A percentile compares a stretch with the other conserved stretches of the same genome.
These are phyloP conservation scores for Lecanicillium sp. DNA, from an alignment of 2,329 filamentous ascomycete genomes.

Conservation along the genomic window DNA sequence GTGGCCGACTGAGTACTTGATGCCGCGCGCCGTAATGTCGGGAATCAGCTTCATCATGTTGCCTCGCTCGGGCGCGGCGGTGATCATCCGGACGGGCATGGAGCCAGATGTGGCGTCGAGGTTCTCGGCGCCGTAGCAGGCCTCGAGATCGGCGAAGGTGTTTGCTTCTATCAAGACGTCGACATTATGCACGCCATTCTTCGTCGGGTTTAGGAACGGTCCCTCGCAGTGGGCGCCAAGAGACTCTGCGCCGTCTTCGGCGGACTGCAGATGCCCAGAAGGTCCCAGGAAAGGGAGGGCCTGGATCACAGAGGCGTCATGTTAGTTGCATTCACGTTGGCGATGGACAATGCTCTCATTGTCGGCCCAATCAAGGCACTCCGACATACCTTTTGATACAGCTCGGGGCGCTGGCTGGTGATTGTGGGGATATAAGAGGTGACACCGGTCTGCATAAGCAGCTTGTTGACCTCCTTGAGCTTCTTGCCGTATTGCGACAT, in stretches of 20 bases:
- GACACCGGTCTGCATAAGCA: slow-evolving; percentile 69
- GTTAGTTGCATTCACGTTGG: too few species aligned
- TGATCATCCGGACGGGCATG: slow-evolving; percentile 66
- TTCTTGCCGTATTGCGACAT: slow-evolving; percentile 62
- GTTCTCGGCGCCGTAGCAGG: slow-evolving; percentile 66
- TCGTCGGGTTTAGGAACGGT: slow-evolving; percentile 73
- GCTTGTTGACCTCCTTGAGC: slow-evolving; percentile 62
- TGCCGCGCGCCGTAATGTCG: slow-evolving; percentile 53
- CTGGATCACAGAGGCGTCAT: slow-evolving; percentile 19
- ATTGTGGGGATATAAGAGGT: slow-evolving; percentile 84
- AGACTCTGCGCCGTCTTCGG: slow-evolving; percentile 70
- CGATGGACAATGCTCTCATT: too few species aligned
- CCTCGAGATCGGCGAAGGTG: slow-evolving; percentile 56
- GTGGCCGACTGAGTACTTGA: slow-evolving; percentile 76
- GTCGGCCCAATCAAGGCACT: too few species aligned
- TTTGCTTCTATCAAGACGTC: slow-evolving; percentile 60
- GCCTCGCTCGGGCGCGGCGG: slow-evolving; percentile 74
- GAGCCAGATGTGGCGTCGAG: slow-evolving; percentile 35
- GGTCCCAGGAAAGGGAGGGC: slow-evolving; percentile 71
- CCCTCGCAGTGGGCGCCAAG: slow-evolving; percentile 88
- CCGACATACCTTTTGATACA: slow-evolving; percentile 68
- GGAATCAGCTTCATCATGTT: slow-evolving; percentile 62
- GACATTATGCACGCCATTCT: slow-evolving; percentile 79
- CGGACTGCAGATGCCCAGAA: slow-evolving; percentile 49
- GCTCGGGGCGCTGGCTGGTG: slow-evolving; percentile 69